Evolutionary conservation across 1,139 yeast species (phyloP), one percentile per base, ranked within the genome.

Genomic region (Blastobotrys aristatus): DNA sequence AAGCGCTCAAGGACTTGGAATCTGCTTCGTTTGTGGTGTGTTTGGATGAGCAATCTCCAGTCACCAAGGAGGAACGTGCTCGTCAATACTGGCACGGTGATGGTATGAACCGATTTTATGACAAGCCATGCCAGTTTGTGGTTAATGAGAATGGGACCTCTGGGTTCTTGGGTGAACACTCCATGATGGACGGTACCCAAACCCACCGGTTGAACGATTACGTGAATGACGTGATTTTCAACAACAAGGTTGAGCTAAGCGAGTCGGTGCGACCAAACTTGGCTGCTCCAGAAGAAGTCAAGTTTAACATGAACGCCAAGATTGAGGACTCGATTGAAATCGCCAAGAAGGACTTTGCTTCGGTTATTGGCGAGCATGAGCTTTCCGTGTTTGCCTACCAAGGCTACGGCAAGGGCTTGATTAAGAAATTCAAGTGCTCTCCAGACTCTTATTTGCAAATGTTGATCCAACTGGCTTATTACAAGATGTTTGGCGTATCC

Each of bases 101-200:
- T 67, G 97, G 97, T 50, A 70, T 74, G 62, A 92, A 92, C 74
- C 77, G 98, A 63, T 92, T 78, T 73, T 90, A 77, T 67, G 97
- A 92, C 73, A 92, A 92, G 73, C 95, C 97, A 5, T 72, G 86
- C 56, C 95, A 92, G 71, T 84, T 87, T 65, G 78, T 89, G 56
- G 79, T 92, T 49, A 73, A 85, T 54, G 83, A 81, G 55, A 89
- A 88, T 66, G 96, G 95, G 53, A 75, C 81, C 57, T 86, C 96
- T 18, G 97, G 97, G 1, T 90, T 89, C 73, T 71, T 89, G 64
- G 97, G 96, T 53, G 98, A 92, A 71, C 98, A 92, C 72, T 88
- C 97, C 30, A 85, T 80, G 75, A 92, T 92, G 97, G 98, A 92
- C 68, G 98, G 97, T 54, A 88, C 97, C 18, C 96, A 97, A 61